These are phyloP conservation scores for Spinellus fusiger DNA, from an alignment of 192 early-diverging fungal genomes.

Conservation along the genomic window DNA sequence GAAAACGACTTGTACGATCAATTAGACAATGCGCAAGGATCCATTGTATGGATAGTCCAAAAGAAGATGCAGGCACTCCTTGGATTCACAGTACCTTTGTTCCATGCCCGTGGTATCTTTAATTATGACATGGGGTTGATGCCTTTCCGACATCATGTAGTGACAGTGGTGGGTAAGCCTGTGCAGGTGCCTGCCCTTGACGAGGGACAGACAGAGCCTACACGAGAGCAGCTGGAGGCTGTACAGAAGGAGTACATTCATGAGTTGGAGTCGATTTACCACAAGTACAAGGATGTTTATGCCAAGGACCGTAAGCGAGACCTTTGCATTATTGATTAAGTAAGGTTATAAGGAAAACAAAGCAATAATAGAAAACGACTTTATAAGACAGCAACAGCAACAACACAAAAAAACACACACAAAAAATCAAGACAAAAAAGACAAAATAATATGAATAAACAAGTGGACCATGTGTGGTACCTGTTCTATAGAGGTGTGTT, in stretches of 20 bases:
- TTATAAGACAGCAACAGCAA: constrained; percentile 1
- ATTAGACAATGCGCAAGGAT: constrained; percentile 59
- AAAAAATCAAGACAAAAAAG: too few species aligned
- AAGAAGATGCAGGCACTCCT: constrained; percentile 57
- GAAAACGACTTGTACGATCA: constrained; percentile 91
- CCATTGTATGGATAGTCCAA: constrained; percentile 66
- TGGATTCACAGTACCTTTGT: constrained; percentile 72
- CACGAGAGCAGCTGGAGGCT: constrained; percentile 48
- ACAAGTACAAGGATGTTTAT: constrained; percentile 69
- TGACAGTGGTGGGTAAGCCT: constrained; percentile 56
- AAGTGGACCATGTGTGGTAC: too few species aligned
- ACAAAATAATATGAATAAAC: too few species aligned
- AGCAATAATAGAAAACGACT: not conserved
- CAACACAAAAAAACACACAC: not conserved
- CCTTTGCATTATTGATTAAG: constrained; percentile 60
- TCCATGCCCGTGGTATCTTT: constrained; percentile 84
- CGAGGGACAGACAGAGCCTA: constrained; percentile 45
- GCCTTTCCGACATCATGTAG: constrained; percentile 44
- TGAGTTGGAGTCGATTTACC: constrained; percentile 53
- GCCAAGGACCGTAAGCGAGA: constrained; percentile 58
- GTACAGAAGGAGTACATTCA: constrained; percentile 68
- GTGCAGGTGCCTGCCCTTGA: constrained; percentile 51
- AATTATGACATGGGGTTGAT: constrained; percentile 57
- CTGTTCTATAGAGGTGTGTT: too few species aligned
- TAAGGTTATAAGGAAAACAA: not conserved